These are phyloP conservation scores for Aspergillus sp. DNA, from an alignment of 2,329 filamentous ascomycete species.

Conservation along the genomic window DNA sequence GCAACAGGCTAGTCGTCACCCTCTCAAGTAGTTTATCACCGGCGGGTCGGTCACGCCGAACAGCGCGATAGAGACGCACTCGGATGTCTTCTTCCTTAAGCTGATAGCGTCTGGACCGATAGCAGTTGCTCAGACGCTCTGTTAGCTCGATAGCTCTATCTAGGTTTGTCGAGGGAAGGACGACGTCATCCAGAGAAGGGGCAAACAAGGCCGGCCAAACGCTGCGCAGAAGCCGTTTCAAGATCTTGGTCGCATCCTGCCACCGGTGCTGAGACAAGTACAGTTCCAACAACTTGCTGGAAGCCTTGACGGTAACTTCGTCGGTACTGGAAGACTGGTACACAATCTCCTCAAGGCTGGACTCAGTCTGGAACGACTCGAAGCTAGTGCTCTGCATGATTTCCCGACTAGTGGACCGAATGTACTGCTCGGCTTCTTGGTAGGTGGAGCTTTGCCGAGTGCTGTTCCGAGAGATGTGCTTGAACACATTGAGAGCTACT, in stretches of 20 bases:
- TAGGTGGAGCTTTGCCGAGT: constrained; percentile 36
- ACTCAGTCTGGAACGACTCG: constrained; percentile 41
- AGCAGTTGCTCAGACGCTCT: constrained; percentile 49
- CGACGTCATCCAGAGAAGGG: constrained; percentile 47
- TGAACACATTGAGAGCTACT: constrained; percentile 51
- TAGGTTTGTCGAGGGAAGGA: constrained; percentile 44
- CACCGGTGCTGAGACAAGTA: constrained; percentile 52
- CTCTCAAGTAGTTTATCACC: constrained; percentile 34
- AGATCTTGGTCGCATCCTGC: constrained; percentile 49
- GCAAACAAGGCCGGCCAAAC: constrained; percentile 53
- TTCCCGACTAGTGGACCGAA: constrained; percentile 46
- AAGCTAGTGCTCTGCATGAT: constrained; percentile 40
- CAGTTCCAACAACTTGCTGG: constrained; percentile 42
- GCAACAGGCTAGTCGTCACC: constrained; percentile 31
- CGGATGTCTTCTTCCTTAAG: constrained; percentile 40
- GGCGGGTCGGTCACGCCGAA: constrained; percentile 29
- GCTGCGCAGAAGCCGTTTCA: constrained; percentile 48
- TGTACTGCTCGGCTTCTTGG: constrained; percentile 47
- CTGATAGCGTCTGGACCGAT: constrained; percentile 38
- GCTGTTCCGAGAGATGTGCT: constrained; percentile 42
- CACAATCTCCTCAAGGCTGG: constrained; percentile 46
- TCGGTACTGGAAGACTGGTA: constrained; percentile 47
- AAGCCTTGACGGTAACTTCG: constrained; percentile 43
- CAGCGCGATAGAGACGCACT: constrained; percentile 37
- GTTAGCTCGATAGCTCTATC: constrained; percentile 52